Percentiles rank a stretch among this genome's conserved stretches.
These are phyloP conservation scores for Juncus effusus DNA, from an alignment of 176 grass and related monocot genomes.

Conservation along the genomic window DNA sequence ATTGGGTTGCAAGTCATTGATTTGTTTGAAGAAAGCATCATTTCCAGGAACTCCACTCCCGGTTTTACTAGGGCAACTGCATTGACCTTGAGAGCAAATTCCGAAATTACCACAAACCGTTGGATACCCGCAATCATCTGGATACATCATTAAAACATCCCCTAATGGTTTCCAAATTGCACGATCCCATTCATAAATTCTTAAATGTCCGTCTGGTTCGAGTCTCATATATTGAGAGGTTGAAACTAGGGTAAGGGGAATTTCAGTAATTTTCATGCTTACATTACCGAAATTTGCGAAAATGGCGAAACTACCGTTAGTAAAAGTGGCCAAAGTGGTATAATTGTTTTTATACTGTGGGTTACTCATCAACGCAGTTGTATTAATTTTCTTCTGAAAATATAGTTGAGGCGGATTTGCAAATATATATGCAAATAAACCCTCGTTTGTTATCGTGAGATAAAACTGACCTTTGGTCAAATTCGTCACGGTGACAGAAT, in stretches of 20 bases:
- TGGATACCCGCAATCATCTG: constrained; percentile 47
- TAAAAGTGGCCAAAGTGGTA: constrained; percentile 18
- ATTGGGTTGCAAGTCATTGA: constrained; percentile 30
- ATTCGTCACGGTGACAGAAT: background rate
- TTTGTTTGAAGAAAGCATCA: constrained; percentile 34
- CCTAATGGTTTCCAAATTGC: constrained; percentile 25
- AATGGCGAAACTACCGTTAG: background rate
- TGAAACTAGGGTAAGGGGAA: constrained; percentile 1
- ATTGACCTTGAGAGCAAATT: constrained; percentile 46
- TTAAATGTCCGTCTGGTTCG: constrained; percentile 24
- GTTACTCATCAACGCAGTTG: background rate
- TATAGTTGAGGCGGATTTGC: constrained; percentile 10
- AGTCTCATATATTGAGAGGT: constrained; percentile 28
- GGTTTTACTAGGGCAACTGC: constrained; percentile 28
- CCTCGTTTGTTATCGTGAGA: constrained; percentile 16
- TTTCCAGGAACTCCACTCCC: constrained; percentile 17
- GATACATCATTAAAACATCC: constrained; percentile 35
- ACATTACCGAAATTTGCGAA: constrained; percentile 19
- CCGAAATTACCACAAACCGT: constrained; percentile 41
- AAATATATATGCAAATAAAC: constrained; percentile 19
- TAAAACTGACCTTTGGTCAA: constrained; percentile 25
- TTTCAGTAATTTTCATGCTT: constrained; percentile 16
- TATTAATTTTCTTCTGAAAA: constrained; percentile 24
- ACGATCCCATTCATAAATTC: constrained; percentile 28
- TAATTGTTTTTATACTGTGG: constrained; percentile 26